These are phyloP conservation scores for Schwanniomyces sp. DNA, from an alignment of 805 yeast genomes.

Conservation along the genomic window DNA sequence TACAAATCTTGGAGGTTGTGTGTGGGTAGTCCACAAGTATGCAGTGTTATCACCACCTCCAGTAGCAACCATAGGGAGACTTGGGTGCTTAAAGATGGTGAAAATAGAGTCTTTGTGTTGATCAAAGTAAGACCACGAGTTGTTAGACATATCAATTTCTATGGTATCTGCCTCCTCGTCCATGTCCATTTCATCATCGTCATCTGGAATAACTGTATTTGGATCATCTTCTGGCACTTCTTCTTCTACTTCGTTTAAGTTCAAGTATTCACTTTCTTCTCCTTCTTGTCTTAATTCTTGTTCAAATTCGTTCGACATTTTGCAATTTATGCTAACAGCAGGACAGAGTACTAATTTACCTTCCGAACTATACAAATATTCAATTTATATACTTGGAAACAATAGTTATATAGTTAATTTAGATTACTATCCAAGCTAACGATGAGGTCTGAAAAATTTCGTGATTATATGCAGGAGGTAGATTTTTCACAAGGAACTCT, in stretches of 20 bases:
- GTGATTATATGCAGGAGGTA: neutral
- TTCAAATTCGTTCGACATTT: conserved; percentile 5
- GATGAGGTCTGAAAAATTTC: neutral
- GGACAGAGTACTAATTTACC: neutral
- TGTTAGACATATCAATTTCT: conserved; percentile 86
- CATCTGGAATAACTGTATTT: conserved; percentile 35
- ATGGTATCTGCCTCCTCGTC: conserved; percentile 50
- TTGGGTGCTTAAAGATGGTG: conserved; percentile 79
- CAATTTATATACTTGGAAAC: neutral
- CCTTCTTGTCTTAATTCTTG: conserved; percentile 16
- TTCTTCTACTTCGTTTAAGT: conserved; percentile 32
- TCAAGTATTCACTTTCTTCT: conserved; percentile 29
- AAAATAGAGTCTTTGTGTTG: conserved; percentile 86
- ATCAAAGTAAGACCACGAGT: conserved; percentile 88
- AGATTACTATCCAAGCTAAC: neutral
- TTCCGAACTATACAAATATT: neutral
- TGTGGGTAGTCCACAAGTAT: conserved; percentile 88
- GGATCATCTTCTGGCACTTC: conserved; percentile 30
- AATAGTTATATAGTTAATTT: neutral
- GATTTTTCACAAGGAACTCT: neutral
- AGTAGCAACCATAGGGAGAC: conserved; percentile 78
- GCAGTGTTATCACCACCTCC: conserved; percentile 96
- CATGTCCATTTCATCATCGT: conserved; percentile 29
- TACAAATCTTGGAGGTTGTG: conserved; percentile 78
- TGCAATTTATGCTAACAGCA: neutral